Evolutionary conservation across 768 basidiomycete genomes (phyloP).

Genomic region (Termitomyces sp.): DNA sequence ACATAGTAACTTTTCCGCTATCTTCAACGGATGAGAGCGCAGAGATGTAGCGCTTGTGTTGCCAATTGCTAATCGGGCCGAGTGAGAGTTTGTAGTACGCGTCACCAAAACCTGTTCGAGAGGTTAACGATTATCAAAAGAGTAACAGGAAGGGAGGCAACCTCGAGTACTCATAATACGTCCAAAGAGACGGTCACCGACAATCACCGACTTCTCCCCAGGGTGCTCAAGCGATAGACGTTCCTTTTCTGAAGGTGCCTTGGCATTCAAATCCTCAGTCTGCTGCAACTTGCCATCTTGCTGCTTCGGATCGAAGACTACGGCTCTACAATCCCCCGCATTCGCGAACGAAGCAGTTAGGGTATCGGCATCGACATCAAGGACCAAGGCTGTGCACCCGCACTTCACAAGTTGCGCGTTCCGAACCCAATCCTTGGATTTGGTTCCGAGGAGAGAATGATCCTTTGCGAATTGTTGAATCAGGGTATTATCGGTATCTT

Average conservation of each 20-base stretch:
- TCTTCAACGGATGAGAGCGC: slow-evolving; percentile 26
- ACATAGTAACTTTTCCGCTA: slow-evolving; percentile 28
- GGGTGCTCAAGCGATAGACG: slow-evolving; percentile 28
- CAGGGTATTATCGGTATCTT: slow-evolving; percentile 23
- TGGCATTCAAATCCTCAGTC: slow-evolving; percentile 30
- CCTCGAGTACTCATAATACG: slow-evolving; percentile 34
- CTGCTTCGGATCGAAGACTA: background rate
- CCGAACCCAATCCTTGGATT: slow-evolving; percentile 22
- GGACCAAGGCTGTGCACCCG: slow-evolving; percentile 29
- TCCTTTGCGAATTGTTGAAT: slow-evolving; percentile 23
- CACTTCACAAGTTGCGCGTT: slow-evolving; percentile 28
- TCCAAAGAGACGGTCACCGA: slow-evolving; percentile 30
- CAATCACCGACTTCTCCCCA: slow-evolving; percentile 25
- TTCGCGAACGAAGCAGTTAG: slow-evolving; percentile 23
- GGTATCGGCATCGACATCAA: slow-evolving; percentile 24
- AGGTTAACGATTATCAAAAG: background rate
- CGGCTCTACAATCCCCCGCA: slow-evolving; percentile 20
- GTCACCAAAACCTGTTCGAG: slow-evolving; percentile 28
- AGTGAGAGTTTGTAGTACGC: slow-evolving; percentile 32
- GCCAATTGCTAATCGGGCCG: slow-evolving; percentile 20
- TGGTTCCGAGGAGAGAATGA: slow-evolving; percentile 25
- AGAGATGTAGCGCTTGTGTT: slow-evolving; percentile 28
- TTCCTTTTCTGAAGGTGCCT: slow-evolving; percentile 23
- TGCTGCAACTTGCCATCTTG: slow-evolving; percentile 11
- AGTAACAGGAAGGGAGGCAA: slow-evolving; percentile 5